Percentiles rank a stretch among this genome's conserved stretches.
These are phyloP conservation scores for Plicaturopsis crispa DNA, from an alignment of 768 basidiomycete species.

Conservation along the genomic window DNA sequence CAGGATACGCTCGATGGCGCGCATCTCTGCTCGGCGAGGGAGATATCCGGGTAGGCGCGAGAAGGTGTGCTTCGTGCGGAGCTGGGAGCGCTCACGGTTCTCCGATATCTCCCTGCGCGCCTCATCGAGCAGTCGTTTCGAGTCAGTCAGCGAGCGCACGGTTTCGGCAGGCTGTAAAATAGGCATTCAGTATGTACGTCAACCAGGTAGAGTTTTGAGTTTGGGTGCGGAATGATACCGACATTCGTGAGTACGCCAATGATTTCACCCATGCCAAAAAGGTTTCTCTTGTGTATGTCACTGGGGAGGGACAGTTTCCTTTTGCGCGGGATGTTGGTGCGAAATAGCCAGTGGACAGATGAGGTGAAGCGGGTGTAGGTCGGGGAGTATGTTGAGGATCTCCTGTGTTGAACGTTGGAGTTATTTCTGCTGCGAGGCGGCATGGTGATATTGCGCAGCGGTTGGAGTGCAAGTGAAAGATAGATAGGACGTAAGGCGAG, in stretches of 20 bases:
- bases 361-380: too few relatives aligned
- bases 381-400: conserved; percentile 17
- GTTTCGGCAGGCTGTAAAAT: conserved; percentile 63
- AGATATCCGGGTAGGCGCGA: conserved; percentile 71
- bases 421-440: conserved; percentile 18
- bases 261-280: conserved; percentile 79
- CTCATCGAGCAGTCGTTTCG: conserved; percentile 68
- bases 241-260: conserved; percentile 71
- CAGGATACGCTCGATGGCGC: conserved; percentile 56
- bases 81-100: conserved; percentile 54
- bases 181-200: too few relatives aligned
- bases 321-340: conserved; percentile 63
- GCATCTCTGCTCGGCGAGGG: conserved; percentile 57
- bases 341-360: conserved; percentile 71
- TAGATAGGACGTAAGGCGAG: conserved; percentile 4
- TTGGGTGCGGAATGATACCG: conserved; percentile 17
- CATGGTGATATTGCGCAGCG: not conserved
- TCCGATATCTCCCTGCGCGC: conserved; percentile 70
- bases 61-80: conserved; percentile 71
- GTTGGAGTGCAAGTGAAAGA: conserved; percentile 7
- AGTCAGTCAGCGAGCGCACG: conserved; percentile 73
- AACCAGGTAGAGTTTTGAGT: conserved; percentile 6
- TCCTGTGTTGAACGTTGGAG: conserved; percentile 17
- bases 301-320: conserved; percentile 51
- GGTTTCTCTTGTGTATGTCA: conserved; percentile 59